Percentiles rank a stretch among this genome's conserved stretches.
These are phyloP conservation scores for Skeletonema marinoi DNA, from an alignment of 108 stramenopile species.

Conservation along the genomic window DNA sequence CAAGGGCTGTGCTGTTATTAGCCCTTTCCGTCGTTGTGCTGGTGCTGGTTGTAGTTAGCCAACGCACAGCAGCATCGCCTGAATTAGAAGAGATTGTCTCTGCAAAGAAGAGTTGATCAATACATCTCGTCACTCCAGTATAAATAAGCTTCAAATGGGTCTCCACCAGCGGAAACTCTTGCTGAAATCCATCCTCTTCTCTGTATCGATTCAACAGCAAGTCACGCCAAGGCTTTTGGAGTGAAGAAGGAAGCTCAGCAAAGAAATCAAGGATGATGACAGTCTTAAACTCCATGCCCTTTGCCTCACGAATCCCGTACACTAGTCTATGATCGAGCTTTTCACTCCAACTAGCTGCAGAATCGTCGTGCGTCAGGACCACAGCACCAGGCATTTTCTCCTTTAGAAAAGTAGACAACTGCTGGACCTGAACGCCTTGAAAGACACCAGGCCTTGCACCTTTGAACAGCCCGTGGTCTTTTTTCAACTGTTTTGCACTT, in stretches of 20 bases:
- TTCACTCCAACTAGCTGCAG: constrained; percentile 17
- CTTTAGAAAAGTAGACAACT: constrained; percentile 21
- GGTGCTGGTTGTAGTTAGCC: background rate
- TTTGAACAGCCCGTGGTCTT: constrained; percentile 53
- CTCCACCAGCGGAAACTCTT: constrained; percentile 43
- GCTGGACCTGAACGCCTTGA: constrained; percentile 21
- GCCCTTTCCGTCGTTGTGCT: background rate
- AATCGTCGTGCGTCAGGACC: constrained; percentile 53
- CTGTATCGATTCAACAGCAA: constrained; percentile 26
- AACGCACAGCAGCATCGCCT: constrained; percentile 43
- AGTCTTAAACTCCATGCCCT: constrained; percentile 63
- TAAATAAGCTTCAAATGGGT: constrained; percentile 54
- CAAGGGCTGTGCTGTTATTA: constrained; percentile 11
- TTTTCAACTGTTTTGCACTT: constrained; percentile 42
- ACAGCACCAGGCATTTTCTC: constrained; percentile 20
- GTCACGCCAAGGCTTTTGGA: constrained; percentile 56
- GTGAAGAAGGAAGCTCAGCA: constrained; percentile 24
- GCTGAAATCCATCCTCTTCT: background rate
- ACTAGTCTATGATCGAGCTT: constrained; percentile 33
- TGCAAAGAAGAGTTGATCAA: constrained; percentile 48
- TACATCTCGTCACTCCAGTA: constrained; percentile 53
- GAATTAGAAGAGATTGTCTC: constrained; percentile 42
- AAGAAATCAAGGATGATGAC: constrained; percentile 70
- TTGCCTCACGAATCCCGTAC: constrained; percentile 53
- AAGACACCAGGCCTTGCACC: constrained; percentile 60